Base-by-base conservation (phyloP, 2,329 filamentous ascomycete genomes). In the Nemania sp. region DNA sequence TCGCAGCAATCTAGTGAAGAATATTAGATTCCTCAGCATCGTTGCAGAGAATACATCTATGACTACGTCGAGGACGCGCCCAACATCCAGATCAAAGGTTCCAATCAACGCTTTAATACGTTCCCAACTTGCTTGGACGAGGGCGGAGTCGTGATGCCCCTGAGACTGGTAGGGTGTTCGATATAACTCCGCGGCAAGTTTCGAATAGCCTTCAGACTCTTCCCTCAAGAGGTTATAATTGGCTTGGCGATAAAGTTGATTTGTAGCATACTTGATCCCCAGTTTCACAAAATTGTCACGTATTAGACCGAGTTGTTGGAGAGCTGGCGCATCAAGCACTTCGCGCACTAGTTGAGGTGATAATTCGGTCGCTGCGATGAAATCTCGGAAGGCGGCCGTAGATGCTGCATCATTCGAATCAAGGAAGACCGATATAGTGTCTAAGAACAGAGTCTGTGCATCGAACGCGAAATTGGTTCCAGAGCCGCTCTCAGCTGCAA, bases 221-320 rank as follows among this genome's bases (percentile, higher is more conserved):
- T 99, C 94, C 39, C 94, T 86, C 17, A 99, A 77, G 6, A 99
- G 77, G 66, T 99, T 99, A 77, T 96, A 97, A 71, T 96, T 97
- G 12, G 93, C 91, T 72, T 97, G 94, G 56, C 92, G 88, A 71
- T 99, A 99, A 0, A 99, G 81, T 4, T 94, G 79, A 64, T 97
- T 96, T 6, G 94, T 99, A 43, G 92, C 89, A 67, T 95, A 91
- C 50, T 93, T 86, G 61, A 96, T 91, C 14, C 88, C 88, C 68
- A 94, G 84, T 61, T 87, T 87, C 52, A 82, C 79, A 70, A 97
- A 99, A 5, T 87, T 93, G n/a, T 88, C 84, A 44, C 91, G 84
- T 43, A 96, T 90, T 37, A 99, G 78, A 8, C 89, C 88, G 12
- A 97, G 75, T 23, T 87, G 81, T 64, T 89, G 83, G 9, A 97